Base-by-base conservation (phyloP, 768 basidiomycete genomes). In the Scleroderma bovista region DNA sequence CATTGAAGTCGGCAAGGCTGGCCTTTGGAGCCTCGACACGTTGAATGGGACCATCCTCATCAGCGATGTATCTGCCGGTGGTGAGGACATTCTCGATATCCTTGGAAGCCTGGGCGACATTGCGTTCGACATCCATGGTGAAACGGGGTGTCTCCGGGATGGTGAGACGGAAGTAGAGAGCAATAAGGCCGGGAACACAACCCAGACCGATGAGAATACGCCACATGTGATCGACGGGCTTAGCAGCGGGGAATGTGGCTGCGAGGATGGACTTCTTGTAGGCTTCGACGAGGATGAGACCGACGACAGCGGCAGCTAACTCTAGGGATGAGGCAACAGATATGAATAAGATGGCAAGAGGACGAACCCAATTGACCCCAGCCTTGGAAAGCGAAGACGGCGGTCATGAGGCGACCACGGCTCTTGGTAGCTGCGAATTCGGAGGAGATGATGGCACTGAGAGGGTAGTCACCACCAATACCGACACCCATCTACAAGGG, bases 131-230 rank as follows among this genome's bases (percentile, higher is more conserved):
- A 73, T 94, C 91, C 86, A 93, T 93, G 51, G 90, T 94, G 65
- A 78, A 83, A 50, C 92, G 88, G 23, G 91, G 92, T 1, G 91
- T 93, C 66, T 93, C 91, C 3, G 91, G 89, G 60, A 94, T 93
- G 22, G 91, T 93, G 31, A 93, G 77, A 64, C 92, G 88, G 85
- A 89, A 93, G 74, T 92, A 93, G 45, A 93, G 80, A 17, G 89
- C 91, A 51, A 91, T 62, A 36, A 74, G 75, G 47, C 81, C 91
- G 26, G 92, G 92, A 45, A 94, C 72, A 48, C 84, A 87, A 39
- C 92, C 92, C 34, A 93, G 73, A 60, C 92, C 92, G 65, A 95
- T 91, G 60, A 94, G 76, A 44, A 93, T 69, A 59, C 92, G 84
- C 92, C 92, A 93, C 63, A 80, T 77, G 61, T 74, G 78, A 68